Base-by-base conservation (phyloP, 2,329 filamentous ascomycete species). In the Botrytis porri region DNA sequence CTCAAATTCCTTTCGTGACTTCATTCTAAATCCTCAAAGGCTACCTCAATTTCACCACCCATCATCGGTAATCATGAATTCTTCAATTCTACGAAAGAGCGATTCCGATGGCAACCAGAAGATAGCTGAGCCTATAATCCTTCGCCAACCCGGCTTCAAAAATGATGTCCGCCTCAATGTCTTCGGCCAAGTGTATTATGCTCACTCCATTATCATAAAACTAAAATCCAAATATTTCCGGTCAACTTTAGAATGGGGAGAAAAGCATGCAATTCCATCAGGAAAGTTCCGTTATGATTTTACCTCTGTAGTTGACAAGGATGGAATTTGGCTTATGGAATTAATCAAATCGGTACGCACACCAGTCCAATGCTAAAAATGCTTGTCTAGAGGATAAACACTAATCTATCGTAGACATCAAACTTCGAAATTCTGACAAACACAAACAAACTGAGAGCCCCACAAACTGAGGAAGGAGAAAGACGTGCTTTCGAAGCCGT, bases 261-360 rank as follows among this genome's bases (percentile, higher is more conserved):
- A 67, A 61, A 71, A 64, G 8, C n/a, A 51, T 16, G 39, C 39
- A 29, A n/a, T n/a, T 18, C 48, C 64, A 39, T 54, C 69, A 6
- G n/a, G 51, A 54, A 12, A 25, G 2, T 75, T 75, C 29, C 45
- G 54, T n/a, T 76, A 76, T 32, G 74, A 77, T 16, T 76, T 71
- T 64, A 59, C 75, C 35, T 73, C 74, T 20, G 73, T 75, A 6
- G 51, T 74, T 62, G 73, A 76, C 41, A n/a, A 66, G 2, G 73
- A 75, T 60, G 69, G 72, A 32, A 43, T 48, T 48, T 75, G 75
- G 75, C 73, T 60, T 20, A 43, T 77, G 39, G 73, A 74, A 25
- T 20, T 61, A 20, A 63, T 64, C 20, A 32, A 67, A 54, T 18
- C 29, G 22, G 64, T 67, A 62, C 22, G 22, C 22, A 39, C 22